phyloP scores from a whole-genome alignment of 495 filamentous ascomycete species.

The Usnea hakonensis region DNA sequence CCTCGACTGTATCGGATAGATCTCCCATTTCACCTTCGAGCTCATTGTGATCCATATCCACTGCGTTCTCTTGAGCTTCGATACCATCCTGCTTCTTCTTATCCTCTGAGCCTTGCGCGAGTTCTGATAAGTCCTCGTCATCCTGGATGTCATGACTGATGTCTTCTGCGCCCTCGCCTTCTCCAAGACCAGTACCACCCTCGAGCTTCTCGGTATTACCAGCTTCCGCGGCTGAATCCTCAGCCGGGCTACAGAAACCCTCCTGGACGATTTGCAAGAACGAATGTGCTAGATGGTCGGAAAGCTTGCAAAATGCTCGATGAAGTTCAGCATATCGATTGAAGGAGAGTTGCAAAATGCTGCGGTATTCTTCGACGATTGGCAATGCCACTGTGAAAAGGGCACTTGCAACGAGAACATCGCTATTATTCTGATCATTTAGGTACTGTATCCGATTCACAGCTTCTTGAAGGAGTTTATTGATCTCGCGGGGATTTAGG shows the following conservation, averaged over 20 bases:
- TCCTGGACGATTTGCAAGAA: slow-evolving; percentile 69
- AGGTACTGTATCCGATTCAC: slow-evolving; percentile 45
- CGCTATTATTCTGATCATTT: slow-evolving; percentile 35
- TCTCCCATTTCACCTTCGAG: slow-evolving; percentile 74
- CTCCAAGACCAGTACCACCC: slow-evolving; percentile 90
- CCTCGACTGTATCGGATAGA: slow-evolving; percentile 48
- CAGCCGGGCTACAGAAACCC: slow-evolving; percentile 84
- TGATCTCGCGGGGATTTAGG: slow-evolving; percentile 51
- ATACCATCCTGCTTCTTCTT: slow-evolving; percentile 50
- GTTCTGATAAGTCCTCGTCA: slow-evolving; percentile 86
- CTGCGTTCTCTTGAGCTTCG: slow-evolving; percentile 68
- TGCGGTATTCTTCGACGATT: slow-evolving; percentile 64
- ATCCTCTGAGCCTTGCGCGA: slow-evolving; percentile 68
- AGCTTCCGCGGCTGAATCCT: slow-evolving; percentile 59
- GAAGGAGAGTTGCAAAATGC: slow-evolving; percentile 48
- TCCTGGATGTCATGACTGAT: slow-evolving; percentile 93
- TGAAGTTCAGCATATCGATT: slow-evolving; percentile 51
- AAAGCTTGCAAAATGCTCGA: slow-evolving; percentile 60
- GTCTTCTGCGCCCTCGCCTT: slow-evolving; percentile 89
- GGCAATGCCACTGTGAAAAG: slow-evolving; percentile 62
- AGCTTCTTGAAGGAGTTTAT: slow-evolving; percentile 39
- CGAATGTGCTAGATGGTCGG: slow-evolving; percentile 62
- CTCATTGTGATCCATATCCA: slow-evolving; percentile 89
- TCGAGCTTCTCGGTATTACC: slow-evolving; percentile 70
- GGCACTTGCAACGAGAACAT: slow-evolving; percentile 45